Conservation (phyloP, 2,329 filamentous ascomycete species). For the Penicillium sp. region DNA sequence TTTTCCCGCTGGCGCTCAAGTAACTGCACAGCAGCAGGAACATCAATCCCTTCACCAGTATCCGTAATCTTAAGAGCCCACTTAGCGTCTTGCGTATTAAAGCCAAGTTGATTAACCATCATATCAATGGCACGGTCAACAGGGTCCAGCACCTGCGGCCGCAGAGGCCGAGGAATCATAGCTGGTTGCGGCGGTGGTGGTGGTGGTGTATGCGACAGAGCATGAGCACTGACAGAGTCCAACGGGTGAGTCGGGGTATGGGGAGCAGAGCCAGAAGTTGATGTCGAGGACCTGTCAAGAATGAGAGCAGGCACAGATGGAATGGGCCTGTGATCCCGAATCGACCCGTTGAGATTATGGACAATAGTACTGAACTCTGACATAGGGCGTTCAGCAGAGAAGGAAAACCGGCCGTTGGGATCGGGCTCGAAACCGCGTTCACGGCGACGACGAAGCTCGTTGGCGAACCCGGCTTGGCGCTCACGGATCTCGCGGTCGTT, state of each 20-base stretch:
- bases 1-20: slow-evolving; percentile 45
- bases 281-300: slow-evolving; percentile 15
- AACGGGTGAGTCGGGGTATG: slow-evolving; percentile 8
- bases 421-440: slow-evolving; percentile 8
- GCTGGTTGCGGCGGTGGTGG: slow-evolving; percentile 29
- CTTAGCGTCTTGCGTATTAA: slow-evolving; percentile 54
- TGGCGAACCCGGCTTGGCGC: slow-evolving; percentile 34
- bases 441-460: slow-evolving; percentile 32
- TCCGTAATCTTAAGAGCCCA: slow-evolving; percentile 60
- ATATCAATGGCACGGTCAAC: slow-evolving; percentile 56
- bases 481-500: slow-evolving; percentile 21
- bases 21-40: slow-evolving; percentile 57
- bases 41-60: slow-evolving; percentile 57
- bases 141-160: slow-evolving; percentile 47
- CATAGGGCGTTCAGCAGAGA: slow-evolving; percentile 40
- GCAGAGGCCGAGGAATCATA: slow-evolving; percentile 9
- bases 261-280: slow-evolving; percentile 18
- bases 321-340: slow-evolving; percentile 14
- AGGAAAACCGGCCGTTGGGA: slow-evolving; percentile 18
- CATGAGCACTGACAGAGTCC: slow-evolving; percentile 9
- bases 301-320: slow-evolving; percentile 2
- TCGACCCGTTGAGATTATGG: slow-evolving; percentile 30
- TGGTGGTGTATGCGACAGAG: slow-evolving; percentile 17
- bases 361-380: slow-evolving; percentile 40
- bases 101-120: slow-evolving; percentile 59